Conservation (phyloP, 2,329 filamentous ascomycete genomes). For the Fusarium camptoceras region DNA sequence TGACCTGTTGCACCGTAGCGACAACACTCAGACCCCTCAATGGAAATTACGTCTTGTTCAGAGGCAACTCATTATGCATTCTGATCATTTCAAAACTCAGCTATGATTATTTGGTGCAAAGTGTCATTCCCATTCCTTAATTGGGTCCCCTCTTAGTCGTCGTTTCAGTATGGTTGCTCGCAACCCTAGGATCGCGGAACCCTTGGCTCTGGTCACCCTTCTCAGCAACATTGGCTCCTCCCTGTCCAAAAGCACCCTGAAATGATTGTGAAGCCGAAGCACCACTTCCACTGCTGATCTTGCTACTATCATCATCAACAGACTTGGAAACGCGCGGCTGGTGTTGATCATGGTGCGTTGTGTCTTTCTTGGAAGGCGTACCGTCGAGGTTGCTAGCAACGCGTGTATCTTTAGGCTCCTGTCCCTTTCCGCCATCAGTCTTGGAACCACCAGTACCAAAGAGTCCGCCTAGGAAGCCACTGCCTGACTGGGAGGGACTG, state of each 20-base stretch:
- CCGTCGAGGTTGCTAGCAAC: slow-evolving; percentile 33
- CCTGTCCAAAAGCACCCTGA: slow-evolving; percentile 20
- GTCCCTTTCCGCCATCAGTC: slow-evolving; percentile 11
- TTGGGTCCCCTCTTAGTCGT: slow-evolving; percentile 16
- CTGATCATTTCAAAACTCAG: slow-evolving; percentile 20
- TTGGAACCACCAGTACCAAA: slow-evolving; percentile 43
- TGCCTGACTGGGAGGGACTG: slow-evolving; percentile 12
- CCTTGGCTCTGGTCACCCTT: slow-evolving; percentile 20
- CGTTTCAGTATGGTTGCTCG: slow-evolving; percentile 33
- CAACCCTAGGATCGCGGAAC: slow-evolving; percentile 26
- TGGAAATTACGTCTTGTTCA: background rate
- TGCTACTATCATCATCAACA: background rate
- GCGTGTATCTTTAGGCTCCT: slow-evolving; percentile 37
- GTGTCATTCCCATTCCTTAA: background rate
- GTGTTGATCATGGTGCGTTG: slow-evolving; percentile 18
- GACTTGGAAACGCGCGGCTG: slow-evolving; percentile 25
- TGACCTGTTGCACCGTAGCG: background rate
- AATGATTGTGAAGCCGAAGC: slow-evolving; percentile 1
- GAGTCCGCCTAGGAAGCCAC: slow-evolving; percentile 33
- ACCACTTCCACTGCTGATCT: background rate
- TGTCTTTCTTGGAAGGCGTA: slow-evolving; percentile 25
- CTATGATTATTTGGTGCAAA: slow-evolving; percentile 7
- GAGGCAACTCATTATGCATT: background rate
- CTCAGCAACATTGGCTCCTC: slow-evolving; percentile 23
- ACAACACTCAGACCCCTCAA: background rate